Conservation (phyloP, 73 alveolate species). For the Durusdinium trenchii region DNA sequence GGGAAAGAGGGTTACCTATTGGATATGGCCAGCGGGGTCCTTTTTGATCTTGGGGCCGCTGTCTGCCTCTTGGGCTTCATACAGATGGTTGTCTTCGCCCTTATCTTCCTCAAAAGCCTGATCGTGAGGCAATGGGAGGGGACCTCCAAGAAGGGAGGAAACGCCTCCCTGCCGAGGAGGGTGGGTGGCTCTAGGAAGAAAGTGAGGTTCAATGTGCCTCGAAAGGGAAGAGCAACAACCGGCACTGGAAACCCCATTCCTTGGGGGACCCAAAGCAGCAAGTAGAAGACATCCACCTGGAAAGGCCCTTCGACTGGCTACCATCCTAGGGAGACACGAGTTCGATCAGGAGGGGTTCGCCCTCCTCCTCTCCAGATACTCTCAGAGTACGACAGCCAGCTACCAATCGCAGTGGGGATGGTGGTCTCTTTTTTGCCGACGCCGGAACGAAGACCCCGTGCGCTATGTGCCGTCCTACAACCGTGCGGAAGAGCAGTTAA, state of each 20-base stretch:
- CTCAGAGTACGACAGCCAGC: background rate
- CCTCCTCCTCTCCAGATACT: background rate
- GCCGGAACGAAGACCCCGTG: background rate
- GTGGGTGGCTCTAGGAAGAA: background rate
- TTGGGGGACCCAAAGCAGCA: background rate
- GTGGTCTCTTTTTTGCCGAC: background rate
- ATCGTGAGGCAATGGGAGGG: no score
- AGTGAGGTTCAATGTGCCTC: background rate
- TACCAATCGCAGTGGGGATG: background rate
- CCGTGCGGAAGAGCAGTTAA: no score
- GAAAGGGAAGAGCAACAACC: background rate
- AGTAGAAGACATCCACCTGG: background rate
- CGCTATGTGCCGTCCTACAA: background rate
- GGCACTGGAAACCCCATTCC: background rate
- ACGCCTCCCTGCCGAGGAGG: background rate
- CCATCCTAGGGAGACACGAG: background rate
- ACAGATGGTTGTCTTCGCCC: background rate
- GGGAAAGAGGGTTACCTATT: background rate
- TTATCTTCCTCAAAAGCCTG: background rate
- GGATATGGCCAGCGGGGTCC: background rate
- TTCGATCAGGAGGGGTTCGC: background rate
- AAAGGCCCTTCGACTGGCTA: background rate
- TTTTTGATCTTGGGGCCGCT: background rate
- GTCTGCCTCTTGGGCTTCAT: no score
- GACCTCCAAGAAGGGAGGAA: background rate